Evolutionary conservation across 495 filamentous ascomycete species (phyloP).

Genomic region (Saxispiralis lemnorum): DNA sequence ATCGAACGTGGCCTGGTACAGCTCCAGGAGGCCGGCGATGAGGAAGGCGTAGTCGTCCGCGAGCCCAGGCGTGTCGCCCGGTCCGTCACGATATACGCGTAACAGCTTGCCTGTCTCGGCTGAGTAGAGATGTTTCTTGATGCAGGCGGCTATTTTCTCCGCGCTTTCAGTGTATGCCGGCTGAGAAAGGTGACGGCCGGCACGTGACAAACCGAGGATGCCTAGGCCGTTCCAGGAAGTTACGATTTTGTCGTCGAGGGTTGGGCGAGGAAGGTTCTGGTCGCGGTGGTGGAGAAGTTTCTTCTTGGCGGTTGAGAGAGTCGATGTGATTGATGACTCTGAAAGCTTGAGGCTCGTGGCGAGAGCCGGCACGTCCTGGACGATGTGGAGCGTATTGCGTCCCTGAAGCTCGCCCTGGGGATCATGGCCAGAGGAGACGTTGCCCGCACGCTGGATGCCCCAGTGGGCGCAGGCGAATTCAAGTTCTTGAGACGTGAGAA

Average conservation of each 20-base stretch:
- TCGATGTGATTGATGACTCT: slow-evolving; percentile 50
- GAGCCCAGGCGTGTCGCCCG: slow-evolving; percentile 56
- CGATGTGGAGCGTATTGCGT: slow-evolving; percentile 48
- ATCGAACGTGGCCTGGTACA: slow-evolving; percentile 79
- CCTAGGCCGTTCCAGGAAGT: slow-evolving; percentile 79
- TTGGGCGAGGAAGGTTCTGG: slow-evolving; percentile 58
- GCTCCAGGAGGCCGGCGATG: slow-evolving; percentile 63
- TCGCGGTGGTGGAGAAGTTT: slow-evolving; percentile 60
- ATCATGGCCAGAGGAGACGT: slow-evolving; percentile 69
- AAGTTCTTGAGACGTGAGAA: slow-evolving; percentile 53
- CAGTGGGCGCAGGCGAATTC: slow-evolving; percentile 69
- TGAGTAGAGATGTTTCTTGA: slow-evolving; percentile 63
- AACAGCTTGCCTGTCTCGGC: slow-evolving; percentile 42
- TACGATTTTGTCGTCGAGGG: slow-evolving; percentile 80
- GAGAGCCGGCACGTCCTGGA: slow-evolving; percentile 43
- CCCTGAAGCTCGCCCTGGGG: slow-evolving; percentile 88
- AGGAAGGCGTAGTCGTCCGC: slow-evolving; percentile 93
- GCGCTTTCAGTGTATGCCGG: slow-evolving; percentile 50
- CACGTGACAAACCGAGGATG: slow-evolving; percentile 63
- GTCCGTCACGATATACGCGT: slow-evolving; percentile 60
- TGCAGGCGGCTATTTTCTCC: slow-evolving; percentile 52
- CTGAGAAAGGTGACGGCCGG: slow-evolving; percentile 44
- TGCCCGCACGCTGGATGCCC: slow-evolving; percentile 74
- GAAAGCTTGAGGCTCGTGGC: slow-evolving; percentile 63
- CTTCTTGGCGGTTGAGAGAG: slow-evolving; percentile 48